These are phyloP conservation scores for Pneumocystis canis DNA, from an alignment of 1,139 yeast genomes.

Conservation along the genomic window DNA sequence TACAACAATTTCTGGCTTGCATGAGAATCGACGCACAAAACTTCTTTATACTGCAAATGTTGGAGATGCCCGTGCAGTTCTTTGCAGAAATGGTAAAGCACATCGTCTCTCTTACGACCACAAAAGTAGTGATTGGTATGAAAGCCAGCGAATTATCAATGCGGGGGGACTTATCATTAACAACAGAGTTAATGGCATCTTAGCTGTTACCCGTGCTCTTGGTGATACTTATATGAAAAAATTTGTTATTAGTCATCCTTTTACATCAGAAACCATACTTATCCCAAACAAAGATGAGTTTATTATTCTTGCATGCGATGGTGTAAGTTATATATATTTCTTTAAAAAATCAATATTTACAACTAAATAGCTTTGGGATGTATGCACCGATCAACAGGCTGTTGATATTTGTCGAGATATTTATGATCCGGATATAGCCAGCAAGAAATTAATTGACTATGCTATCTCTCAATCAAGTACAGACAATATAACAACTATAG, in stretches of 20 bases:
- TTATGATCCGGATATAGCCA: slow-evolving; percentile 50
- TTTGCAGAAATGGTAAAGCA: slow-evolving; percentile 54
- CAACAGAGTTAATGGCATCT: slow-evolving; percentile 85
- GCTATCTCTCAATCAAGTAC: slow-evolving; percentile 75
- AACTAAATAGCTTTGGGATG: slow-evolving; percentile 55
- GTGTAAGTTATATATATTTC: slow-evolving; percentile 22
- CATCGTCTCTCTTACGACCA: slow-evolving; percentile 82
- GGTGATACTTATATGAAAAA: slow-evolving; percentile 93
- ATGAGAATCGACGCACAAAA: slow-evolving; percentile 23
- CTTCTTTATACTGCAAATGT: slow-evolving; percentile 88
- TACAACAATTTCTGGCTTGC: slow-evolving; percentile 2
- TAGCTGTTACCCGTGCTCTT: slow-evolving; percentile 84
- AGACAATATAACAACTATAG: slow-evolving; percentile 90
- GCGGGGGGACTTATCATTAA: slow-evolving; percentile 81
- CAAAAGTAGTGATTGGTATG: slow-evolving; percentile 73
- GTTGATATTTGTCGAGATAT: slow-evolving; percentile 50
- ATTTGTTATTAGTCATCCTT: slow-evolving; percentile 79
- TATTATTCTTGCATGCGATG: slow-evolving; percentile 83
- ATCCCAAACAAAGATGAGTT: slow-evolving; percentile 45
- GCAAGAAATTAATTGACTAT: slow-evolving; percentile 50
- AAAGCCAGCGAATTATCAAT: slow-evolving; percentile 56
- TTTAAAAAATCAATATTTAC: neutral
- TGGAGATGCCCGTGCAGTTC: slow-evolving; percentile 79
- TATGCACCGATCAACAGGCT: slow-evolving; percentile 65
- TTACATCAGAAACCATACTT: slow-evolving; percentile 76